Conservation (phyloP, 768 basidiomycete species). For the Xerocomellus chrysenteron region DNA sequence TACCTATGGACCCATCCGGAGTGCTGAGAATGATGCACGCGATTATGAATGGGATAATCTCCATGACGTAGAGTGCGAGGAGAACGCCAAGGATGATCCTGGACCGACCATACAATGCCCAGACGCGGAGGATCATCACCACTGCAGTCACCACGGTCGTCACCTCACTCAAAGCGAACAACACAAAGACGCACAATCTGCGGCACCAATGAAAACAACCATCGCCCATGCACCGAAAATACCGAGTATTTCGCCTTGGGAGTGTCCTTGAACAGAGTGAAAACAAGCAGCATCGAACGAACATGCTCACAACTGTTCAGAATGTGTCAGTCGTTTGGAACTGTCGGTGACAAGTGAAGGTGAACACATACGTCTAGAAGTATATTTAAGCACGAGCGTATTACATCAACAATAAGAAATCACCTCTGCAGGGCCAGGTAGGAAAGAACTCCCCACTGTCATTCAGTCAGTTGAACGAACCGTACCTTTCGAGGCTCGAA, state of each 20-base stretch:
- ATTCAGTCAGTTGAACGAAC: neutral
- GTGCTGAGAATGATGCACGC: neutral
- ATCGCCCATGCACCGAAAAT: neutral
- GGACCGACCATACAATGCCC: conserved; percentile 10
- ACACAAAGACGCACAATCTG: conserved; percentile 8
- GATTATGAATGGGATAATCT: neutral
- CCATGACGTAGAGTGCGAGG: conserved; percentile 3
- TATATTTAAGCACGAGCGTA: neutral
- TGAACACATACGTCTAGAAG: conserved; percentile 6
- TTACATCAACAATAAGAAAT: neutral
- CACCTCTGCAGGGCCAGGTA: conserved; percentile 9
- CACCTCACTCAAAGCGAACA: neutral
- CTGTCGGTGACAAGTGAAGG: neutral
- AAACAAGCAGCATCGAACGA: neutral
- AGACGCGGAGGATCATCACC: conserved; percentile 18
- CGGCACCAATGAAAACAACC: neutral
- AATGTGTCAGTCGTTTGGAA: neutral
- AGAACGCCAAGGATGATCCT: conserved; percentile 9
- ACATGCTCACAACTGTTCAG: conserved; percentile 8
- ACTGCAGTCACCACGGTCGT: neutral
- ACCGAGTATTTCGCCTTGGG: conserved; percentile 2
- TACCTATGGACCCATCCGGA: neutral
- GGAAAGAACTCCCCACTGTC: conserved; percentile 9
- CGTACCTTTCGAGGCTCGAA: neutral
- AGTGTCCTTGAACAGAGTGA: neutral